These are phyloP conservation scores for Vitis amurensis DNA, from an alignment of 164 flowering plant genomes.

Conservation along the genomic window DNA sequence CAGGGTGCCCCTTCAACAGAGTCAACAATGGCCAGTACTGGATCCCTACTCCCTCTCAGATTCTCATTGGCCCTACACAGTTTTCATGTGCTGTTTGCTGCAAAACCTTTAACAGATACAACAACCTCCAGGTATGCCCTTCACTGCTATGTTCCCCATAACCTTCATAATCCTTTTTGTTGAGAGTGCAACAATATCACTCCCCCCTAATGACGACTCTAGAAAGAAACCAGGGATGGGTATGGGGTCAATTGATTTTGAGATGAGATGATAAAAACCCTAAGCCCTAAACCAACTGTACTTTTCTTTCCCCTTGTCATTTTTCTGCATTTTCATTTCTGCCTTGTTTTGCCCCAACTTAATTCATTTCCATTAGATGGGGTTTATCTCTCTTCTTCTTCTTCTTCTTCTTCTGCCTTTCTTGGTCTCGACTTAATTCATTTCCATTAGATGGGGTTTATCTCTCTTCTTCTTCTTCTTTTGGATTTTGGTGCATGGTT, in stretches of 20 bases:
- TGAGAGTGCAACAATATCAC: neutral
- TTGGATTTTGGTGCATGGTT: no score
- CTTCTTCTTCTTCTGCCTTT: neutral
- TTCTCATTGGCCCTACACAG: conserved; percentile 48
- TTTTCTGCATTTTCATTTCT: no score
- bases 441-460: no score
- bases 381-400: neutral
- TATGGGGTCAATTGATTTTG: neutral
- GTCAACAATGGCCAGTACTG: conserved; percentile 40
- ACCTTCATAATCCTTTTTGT: neutral
- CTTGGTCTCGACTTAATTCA: neutral
- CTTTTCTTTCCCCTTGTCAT: no score
- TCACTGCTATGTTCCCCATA: neutral
- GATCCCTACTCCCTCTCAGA: conserved; percentile 54
- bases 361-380: no score
- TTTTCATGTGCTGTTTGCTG: conserved; percentile 46
- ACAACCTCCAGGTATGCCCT: conserved; percentile 45
- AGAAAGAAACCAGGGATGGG: no score
- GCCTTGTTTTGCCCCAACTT: no score
- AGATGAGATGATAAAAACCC: no score
- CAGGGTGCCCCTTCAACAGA: conserved; percentile 22
- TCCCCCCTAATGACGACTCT: neutral
- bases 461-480: no score
- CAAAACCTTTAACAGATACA: conserved; percentile 54
- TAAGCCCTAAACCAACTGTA: no score